Conservation (phyloP, 1,284 basidiomycete genomes). For the Ustilago trichophora region DNA sequence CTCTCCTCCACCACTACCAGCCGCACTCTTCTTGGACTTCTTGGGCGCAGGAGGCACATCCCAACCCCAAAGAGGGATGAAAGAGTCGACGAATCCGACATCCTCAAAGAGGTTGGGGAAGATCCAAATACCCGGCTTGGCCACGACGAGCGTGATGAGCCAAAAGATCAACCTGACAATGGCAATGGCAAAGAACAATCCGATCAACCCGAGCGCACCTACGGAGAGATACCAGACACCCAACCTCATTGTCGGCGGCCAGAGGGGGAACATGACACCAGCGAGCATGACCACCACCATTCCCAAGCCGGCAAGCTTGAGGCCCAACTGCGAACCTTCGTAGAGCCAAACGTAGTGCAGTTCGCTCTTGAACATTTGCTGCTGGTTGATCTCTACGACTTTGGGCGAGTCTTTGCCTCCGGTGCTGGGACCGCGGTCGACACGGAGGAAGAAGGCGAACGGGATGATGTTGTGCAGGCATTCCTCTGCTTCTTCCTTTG, state of each 20-base stretch:
- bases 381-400: conserved; percentile 74
- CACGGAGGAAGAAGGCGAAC: conserved; percentile 68
- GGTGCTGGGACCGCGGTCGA: conserved; percentile 71
- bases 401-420: conserved; percentile 51
- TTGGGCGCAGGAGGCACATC: conserved; percentile 75
- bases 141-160: conserved; percentile 84
- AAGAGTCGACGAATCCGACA: conserved; percentile 98
- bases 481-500: conserved; percentile 79
- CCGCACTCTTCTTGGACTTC: conserved; percentile 69
- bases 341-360: conserved; percentile 91
- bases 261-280: conserved; percentile 98
- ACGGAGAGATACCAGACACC: conserved; percentile 97
- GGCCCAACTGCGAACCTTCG: conserved; percentile 91
- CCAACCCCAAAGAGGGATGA: conserved; percentile 97
- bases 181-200: conserved; percentile 88
- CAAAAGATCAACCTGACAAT: conserved; percentile 93
- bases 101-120: conserved; percentile 98
- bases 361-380: conserved; percentile 73
- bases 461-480: conserved; percentile 80
- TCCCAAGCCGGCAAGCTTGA: conserved; percentile 86
- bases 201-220: conserved; percentile 85
- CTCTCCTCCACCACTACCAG: background rate
- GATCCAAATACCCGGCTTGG: conserved; percentile 95
- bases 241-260: conserved; percentile 90
- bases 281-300: conserved; percentile 95